These are phyloP conservation scores for Pseudonitzschia delicatissima DNA, from an alignment of 108 stramenopile genomes.

Conservation along the genomic window DNA sequence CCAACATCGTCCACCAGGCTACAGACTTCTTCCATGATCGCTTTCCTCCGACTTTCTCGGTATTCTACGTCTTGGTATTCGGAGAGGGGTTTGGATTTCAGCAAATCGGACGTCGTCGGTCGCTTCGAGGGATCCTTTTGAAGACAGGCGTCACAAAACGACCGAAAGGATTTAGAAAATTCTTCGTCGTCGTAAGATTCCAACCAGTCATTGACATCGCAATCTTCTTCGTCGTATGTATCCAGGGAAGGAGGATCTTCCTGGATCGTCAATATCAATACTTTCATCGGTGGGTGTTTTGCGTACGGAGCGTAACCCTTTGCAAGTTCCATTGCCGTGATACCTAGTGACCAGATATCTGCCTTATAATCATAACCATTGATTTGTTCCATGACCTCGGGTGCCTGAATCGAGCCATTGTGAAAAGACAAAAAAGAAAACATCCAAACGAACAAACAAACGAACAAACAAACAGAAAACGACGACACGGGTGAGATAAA, in stretches of 20 bases:
- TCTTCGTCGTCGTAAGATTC: slow-evolving; percentile 27
- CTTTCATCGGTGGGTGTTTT: slow-evolving; percentile 95
- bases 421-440: background rate
- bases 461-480: background rate
- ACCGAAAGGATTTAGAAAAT: slow-evolving; percentile 66
- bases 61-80: slow-evolving; percentile 33
- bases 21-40: slow-evolving; percentile 55
- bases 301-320: slow-evolving; percentile 99
- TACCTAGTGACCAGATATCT: slow-evolving; percentile 98
- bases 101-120: slow-evolving; percentile 61
- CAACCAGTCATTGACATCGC: slow-evolving; percentile 53
- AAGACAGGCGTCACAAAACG: slow-evolving; percentile 62
- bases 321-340: slow-evolving; percentile 97
- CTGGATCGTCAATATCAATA: slow-evolving; percentile 92
- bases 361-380: slow-evolving; percentile 97
- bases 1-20: slow-evolving; percentile 66
- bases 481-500: background rate
- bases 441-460: background rate
- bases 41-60: slow-evolving; percentile 32
- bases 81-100: slow-evolving; percentile 44
- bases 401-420: slow-evolving; percentile 17
- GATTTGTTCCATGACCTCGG: slow-evolving; percentile 97
- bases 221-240: slow-evolving; percentile 82
- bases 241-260: slow-evolving; percentile 91
- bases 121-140: slow-evolving; percentile 84